Conservation (phyloP, 176 grass and related monocot species). For the Canna indica region DNA sequence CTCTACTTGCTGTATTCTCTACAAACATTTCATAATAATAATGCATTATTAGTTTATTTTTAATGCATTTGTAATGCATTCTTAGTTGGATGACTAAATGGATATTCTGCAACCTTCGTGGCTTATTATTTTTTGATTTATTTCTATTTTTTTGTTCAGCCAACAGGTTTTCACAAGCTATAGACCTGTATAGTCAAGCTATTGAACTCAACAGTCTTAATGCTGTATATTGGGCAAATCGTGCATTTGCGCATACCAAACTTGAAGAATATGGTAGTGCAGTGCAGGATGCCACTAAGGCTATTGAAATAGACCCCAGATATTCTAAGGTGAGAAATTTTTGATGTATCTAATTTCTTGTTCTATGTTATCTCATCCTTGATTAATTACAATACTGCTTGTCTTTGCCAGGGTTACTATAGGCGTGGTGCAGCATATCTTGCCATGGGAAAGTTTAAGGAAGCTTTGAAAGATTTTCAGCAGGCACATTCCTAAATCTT, state of each 20-base stretch:
- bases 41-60: too few species aligned
- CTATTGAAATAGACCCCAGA: constrained; percentile 68
- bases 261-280: constrained; percentile 92
- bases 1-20: too few species aligned
- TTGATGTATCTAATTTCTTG: not conserved
- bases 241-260: constrained; percentile 84
- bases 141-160: constrained; percentile 23
- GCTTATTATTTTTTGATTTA: constrained; percentile 13
- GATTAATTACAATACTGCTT: constrained; percentile 7
- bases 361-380: not conserved
- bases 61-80: too few species aligned
- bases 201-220: constrained; percentile 66
- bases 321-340: constrained; percentile 67
- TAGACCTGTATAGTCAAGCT: constrained; percentile 68
- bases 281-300: constrained; percentile 66
- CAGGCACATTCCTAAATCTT: constrained; percentile 53
- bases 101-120: too few species aligned
- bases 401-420: constrained; percentile 63
- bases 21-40: too few species aligned
- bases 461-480: constrained; percentile 92
- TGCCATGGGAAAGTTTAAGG: constrained; percentile 98
- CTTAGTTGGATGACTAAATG: too few species aligned
- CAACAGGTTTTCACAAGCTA: constrained; percentile 81
- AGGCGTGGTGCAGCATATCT: constrained; percentile 72
- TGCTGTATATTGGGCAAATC: constrained; percentile 83